Base-by-base conservation (phyloP, 768 basidiomycete genomes). In the Sarcomyxa edulis region DNA sequence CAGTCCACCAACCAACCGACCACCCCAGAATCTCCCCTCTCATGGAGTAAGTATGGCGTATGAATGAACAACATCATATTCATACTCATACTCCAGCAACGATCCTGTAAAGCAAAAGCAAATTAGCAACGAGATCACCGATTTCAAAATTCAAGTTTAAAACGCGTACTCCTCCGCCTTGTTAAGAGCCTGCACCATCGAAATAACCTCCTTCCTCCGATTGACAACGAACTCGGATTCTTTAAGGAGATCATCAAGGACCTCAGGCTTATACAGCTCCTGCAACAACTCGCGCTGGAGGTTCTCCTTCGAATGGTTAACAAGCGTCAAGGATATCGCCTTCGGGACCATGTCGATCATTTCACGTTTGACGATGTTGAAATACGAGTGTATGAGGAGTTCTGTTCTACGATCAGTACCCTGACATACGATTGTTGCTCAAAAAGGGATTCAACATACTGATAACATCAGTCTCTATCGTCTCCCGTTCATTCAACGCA, bases 291-390 rank as follows among this genome's bases (percentile, higher is more conserved):
- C 94, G 44, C 83, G 76, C 66, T 99, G 96, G 43, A 99, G 68
- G 59, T 89, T 81, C 64, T 98, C 96, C 63, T 96, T 97, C 43
- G 94, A 83, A 61, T 82, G 81, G 56, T 81, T 85, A 35, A 99
- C 95, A 24, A 98, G 78, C 11, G 90, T 97, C 47, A 88, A 66
- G 7, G 86, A 80, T 57, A 96, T 91, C 12, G 90, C 90, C 62
- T 99, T 99, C 6, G 95, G 95, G 18, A 98, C 89, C 92, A 96
- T 96, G 63, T 98, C 95, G 53, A 98, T 98, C 88, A 98, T 92
- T 64, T 97, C 95, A 42, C 94, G 84, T 68, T 99, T 98, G 39
- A 97, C 91, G 48, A 97, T 93, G 66, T 96, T 93, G 74, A 87
- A 97, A 64, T 97, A 97, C 4, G 92, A 96, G 58, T 87, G 76